Base-by-base conservation (phyloP, 2,329 filamentous ascomycete species). In the Lachnellula hyalina region DNA sequence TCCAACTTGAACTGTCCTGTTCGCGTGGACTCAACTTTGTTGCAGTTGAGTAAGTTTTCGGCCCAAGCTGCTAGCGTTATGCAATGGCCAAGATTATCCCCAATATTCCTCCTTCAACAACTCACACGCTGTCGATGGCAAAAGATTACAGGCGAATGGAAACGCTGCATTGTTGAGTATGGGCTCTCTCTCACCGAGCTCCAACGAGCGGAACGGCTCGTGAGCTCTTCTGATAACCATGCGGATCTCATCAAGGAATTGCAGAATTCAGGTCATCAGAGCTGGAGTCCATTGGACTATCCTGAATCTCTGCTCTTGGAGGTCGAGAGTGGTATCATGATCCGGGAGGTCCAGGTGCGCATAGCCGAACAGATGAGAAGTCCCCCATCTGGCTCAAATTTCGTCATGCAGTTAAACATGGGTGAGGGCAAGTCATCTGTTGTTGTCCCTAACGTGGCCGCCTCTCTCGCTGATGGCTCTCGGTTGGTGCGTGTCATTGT, bases 371-470 rank as follows among this genome's bases (percentile, higher is more conserved):
- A 77, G 17, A 89, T 90, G 80, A 77, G 75, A 2, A 51, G 62
- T 0, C 75, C 77, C 0, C 61, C 65, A 0, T 64, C 64, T 0
- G 66, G 62, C 0, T 28, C 64, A 0, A 87, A 84, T 59, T 66
- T 75, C 0, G 77, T 84, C 0, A 77, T 87, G 72, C 84, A 88
- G 61, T 67, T 89, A 1, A 87, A 87, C 58, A 89, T 89, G 85
- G 86, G 86, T 0, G 79, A 87, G 63, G 86, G 85, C 0, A 89
- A 89, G 58, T 83, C 83, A 0, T 86, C 85, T 0, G 80, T 88
- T 1, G 89, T 91, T 48, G 75, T 86, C 0, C 86, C 85, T 0
- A 83, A 87, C 38, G 78, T 86, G 0, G 79, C 80, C 0, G 70
- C 78, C 0, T 68, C 73, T 0, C 65, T 87, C 0, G 80, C 81